Base-by-base conservation (phyloP, 2,329 filamentous ascomycete species). In the Botrytis elliptica region DNA sequence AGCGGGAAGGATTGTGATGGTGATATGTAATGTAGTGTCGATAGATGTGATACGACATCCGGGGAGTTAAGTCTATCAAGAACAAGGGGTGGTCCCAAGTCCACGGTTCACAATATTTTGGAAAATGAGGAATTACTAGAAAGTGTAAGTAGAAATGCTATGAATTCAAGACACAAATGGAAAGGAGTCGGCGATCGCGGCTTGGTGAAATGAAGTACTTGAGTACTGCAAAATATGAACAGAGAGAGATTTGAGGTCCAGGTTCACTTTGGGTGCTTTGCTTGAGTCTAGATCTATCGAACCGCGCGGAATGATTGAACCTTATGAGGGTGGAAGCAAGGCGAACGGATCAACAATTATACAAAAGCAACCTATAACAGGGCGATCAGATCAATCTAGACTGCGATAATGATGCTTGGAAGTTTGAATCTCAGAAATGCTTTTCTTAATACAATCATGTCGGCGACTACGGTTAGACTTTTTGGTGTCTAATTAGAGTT, bases 331-430 rank as follows among this genome's bases (percentile, higher is more conserved):
- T 4, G 12, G 44, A 66, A 49, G n/a, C 12, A 38, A 49, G 29
- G 44, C 64, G 64, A 52, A 66, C 18, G 44, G 64, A 66, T 66
- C 44, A 66, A 49, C 29, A 18, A 38, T 18, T 52, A 52, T 33
- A 66, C 10, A 42, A 33, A 52, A 57, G 66, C 25, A 55, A 40
- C 38, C 25, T 29, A 29, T 29, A 44, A 44, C 10, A n/a, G 38
- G n/a, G 36, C 25, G 66, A 69, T 69, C 52, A 16, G 49, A 42
- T 25, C 25, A 42, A 57, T 57, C n/a, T 69, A 69, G 66, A 69
- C 25, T 20, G 38, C 40, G 18, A 42, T 33, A 33, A 57, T 5
- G 18, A 12, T 57, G 49, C 18, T 42, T 42, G 18, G 22, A 57
- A 42, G 16, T 57, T 57, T 29, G n/a, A 57, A 57, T 57, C n/a